Percentiles rank a stretch among this genome's conserved stretches.
These are phyloP conservation scores for Penicillium chermesinum DNA, from an alignment of 495 filamentous ascomycete species.

Conservation along the genomic window DNA sequence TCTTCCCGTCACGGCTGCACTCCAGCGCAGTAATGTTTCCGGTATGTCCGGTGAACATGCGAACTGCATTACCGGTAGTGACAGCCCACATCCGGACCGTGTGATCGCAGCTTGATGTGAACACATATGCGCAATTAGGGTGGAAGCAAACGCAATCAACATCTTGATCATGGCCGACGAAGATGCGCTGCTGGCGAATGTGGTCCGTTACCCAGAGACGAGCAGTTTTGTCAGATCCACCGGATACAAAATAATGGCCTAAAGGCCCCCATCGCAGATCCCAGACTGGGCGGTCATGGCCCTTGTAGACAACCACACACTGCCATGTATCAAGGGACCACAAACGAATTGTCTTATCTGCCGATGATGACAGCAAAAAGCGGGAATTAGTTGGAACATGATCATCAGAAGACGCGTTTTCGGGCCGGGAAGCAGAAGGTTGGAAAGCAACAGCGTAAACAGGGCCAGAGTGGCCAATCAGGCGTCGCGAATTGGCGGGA, in stretches of 20 bases:
- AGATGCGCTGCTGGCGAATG: slow-evolving; percentile 79
- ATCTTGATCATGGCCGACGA: slow-evolving; percentile 85
- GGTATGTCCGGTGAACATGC: slow-evolving; percentile 87
- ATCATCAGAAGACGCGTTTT: slow-evolving; percentile 40
- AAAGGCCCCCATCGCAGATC: slow-evolving; percentile 87
- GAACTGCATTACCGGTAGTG: slow-evolving; percentile 73
- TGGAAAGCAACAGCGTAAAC: slow-evolving; percentile 89
- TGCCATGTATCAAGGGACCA: slow-evolving; percentile 91
- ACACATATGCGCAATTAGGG: slow-evolving; percentile 85
- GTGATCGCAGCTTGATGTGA: slow-evolving; percentile 84
- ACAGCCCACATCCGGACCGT: slow-evolving; percentile 97
- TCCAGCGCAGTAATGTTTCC: slow-evolving; percentile 77
- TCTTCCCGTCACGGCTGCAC: slow-evolving; percentile 80
- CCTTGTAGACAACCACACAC: slow-evolving; percentile 87
- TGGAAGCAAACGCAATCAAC: slow-evolving; percentile 86
- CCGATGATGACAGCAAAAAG: slow-evolving; percentile 80
- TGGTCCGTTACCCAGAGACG: slow-evolving; percentile 88
- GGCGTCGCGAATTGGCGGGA: slow-evolving; percentile 64
- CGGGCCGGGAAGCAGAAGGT: slow-evolving; percentile 57
- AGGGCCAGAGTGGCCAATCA: slow-evolving; percentile 87
- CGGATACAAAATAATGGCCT: slow-evolving; percentile 91
- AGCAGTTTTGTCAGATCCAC: slow-evolving; percentile 80
- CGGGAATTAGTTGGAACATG: slow-evolving; percentile 57
- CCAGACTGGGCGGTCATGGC: slow-evolving; percentile 83
- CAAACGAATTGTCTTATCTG: slow-evolving; percentile 79